These are phyloP conservation scores for Colletotrichum musicola DNA, from an alignment of 2,329 filamentous ascomycete genomes.

Conservation along the genomic window DNA sequence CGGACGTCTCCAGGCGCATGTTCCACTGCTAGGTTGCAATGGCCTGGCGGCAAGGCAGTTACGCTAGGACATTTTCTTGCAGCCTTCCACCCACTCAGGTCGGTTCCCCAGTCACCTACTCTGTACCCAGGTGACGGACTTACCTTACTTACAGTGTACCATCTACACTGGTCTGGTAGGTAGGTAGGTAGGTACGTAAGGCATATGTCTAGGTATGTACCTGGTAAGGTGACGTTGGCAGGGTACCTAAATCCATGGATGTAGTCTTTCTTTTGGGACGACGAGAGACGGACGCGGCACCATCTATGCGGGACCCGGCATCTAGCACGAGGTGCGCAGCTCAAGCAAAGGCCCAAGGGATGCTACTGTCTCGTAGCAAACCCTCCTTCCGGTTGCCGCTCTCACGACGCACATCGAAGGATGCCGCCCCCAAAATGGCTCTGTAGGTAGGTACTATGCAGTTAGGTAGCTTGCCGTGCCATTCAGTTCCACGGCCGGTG, in stretches of 20 bases:
- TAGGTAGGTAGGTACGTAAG: too few relatives aligned
- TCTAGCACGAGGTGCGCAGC: slow-evolving; percentile 3
- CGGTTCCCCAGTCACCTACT: neutral
- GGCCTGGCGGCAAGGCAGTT: slow-evolving; percentile 19
- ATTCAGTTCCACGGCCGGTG: neutral
- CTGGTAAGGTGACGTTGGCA: neutral
- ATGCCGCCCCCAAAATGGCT: neutral
- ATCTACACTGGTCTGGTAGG: too few relatives aligned
- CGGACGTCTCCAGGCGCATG: too few relatives aligned
- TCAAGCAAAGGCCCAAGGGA: too few relatives aligned
- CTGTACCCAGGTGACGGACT: too few relatives aligned
- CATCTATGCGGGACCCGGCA: slow-evolving; percentile 1
- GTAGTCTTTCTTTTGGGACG: neutral
- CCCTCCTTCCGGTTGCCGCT: neutral
- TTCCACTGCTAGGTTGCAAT: neutral
- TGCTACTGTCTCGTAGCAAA: neutral
- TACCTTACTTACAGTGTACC: too few relatives aligned
- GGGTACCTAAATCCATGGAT: neutral
- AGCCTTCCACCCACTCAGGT: neutral
- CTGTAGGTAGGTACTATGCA: too few relatives aligned
- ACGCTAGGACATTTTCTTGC: slow-evolving; percentile 17
- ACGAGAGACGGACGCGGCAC: neutral
- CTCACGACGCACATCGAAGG: neutral
- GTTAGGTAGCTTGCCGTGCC: too few relatives aligned
- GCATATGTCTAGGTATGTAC: too few relatives aligned